Base-by-base conservation (phyloP, 305 asterid species). In the Salvia sclarea region DNA sequence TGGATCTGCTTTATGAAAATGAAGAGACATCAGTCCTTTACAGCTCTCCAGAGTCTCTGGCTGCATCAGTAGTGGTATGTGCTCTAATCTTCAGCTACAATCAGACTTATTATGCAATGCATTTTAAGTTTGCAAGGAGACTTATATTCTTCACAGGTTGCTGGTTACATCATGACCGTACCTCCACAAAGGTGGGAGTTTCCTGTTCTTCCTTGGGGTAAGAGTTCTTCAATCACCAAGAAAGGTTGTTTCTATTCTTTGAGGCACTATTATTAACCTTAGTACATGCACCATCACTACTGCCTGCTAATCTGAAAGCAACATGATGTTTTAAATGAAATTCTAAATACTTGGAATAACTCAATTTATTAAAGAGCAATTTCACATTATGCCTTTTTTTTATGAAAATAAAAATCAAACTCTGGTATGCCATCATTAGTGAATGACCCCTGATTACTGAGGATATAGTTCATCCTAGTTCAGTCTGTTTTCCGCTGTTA, bases 121-220 rank as follows among this genome's bases (percentile, higher is more conserved):
- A 35, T 52, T 14, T 62, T 45, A 24, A 44, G 8, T 64, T 61
- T 58, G 21, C 16, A 63, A 45, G 41, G 3, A 68, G 54, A 37
- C 49, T 72, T 62, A 57, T 31, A 43, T 52, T 61, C 38, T 65
- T 70, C 45, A 31, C 82, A 86, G 96, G 88, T 83, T 72, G 91
- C 82, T 71, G 83, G 91, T 7, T 92, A 89, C 77, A 79, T 82
- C 61, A 79, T 82, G 69, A 74, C 95, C n/a, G 92, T 89, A 71
- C 96, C 96, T 17, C 59, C 59, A 13, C 91, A 81, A n/a, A 79
- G 37, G 78, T 87, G 86, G 88, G 98, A 92, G 71, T 89, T 92
- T 71, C 98, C 98, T 14, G 64, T 89, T 82, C 86, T 92, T 56
- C 87, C 87, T 25, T 89, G 96, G 98, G 95, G 92, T 86, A 85